Conservation (phyloP, 2,329 filamentous ascomycete species). For the Teratosphaeria pseudoeucalypti region DNA sequence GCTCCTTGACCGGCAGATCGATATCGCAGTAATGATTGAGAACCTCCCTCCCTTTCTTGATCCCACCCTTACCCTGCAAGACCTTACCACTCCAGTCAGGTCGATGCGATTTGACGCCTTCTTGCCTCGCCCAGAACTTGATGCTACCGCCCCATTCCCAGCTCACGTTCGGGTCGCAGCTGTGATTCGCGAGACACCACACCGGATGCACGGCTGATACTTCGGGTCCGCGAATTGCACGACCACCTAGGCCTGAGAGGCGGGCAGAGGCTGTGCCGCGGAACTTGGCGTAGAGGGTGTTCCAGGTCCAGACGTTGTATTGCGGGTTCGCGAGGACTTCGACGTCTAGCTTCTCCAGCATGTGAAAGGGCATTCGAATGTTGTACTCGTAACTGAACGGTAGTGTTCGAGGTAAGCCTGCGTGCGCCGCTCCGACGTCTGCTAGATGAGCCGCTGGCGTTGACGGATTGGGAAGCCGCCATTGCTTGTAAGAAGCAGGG, state of each 20-base stretch:
- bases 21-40: conserved; percentile 93
- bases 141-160: conserved; percentile 88
- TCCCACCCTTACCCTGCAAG: conserved; percentile 37
- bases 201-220: conserved; percentile 88
- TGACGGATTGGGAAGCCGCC: conserved; percentile 3
- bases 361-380: conserved; percentile 62
- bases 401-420: conserved; percentile 45
- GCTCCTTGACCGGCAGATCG: conserved; percentile 61
- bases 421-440: neutral
- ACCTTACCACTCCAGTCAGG: conserved; percentile 28
- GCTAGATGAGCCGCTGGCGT: neutral
- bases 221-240: conserved; percentile 69
- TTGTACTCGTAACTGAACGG: conserved; percentile 72
- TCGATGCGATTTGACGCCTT: conserved; percentile 38
- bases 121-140: conserved; percentile 54
- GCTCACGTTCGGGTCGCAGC: conserved; percentile 85
- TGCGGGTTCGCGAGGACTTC: conserved; percentile 54
- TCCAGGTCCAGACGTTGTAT: conserved; percentile 74
- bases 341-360: conserved; percentile 76
- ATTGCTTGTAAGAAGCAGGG: conserved; percentile 5
- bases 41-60: conserved; percentile 73
- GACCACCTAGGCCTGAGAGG: conserved; percentile 44
- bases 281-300: conserved; percentile 88
- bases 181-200: conserved; percentile 95
- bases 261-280: conserved; percentile 83